Base-by-base conservation (phyloP, 257 asterid genomes). In the Lycium ferocissimum region DNA sequence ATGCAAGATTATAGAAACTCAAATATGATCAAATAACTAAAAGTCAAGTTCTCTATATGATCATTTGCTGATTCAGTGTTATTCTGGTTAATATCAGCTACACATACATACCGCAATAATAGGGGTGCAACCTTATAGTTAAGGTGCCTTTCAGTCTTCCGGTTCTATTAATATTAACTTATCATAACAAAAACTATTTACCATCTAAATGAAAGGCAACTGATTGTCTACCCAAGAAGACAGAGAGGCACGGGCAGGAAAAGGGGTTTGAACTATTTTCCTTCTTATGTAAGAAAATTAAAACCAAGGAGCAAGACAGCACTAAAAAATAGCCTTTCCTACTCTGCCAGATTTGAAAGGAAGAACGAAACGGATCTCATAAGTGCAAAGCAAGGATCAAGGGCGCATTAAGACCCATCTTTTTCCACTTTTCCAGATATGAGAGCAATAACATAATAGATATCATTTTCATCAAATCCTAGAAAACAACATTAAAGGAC, bases 391-490 rank as follows among this genome's bases (percentile, higher is more conserved):
- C n/a, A 47, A 73, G 9, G 81, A 75, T 20, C 43, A 22, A 22
- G 53, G 78, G 78, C 35, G n/a, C 45, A 75, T 12, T 49, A 49
- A 7, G 47, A 75, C 17, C 81, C 62, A 75, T 51, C 62, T 13
- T 22, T 12, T 3, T 49, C 12, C 57, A 2, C 81, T 75, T 20
- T 49, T 47, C 22, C 45, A 5, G 81, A 49, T 20, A 47, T 37
- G 4, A 53, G 59, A 75, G 78, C 53, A 49, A 75, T 26, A 49
- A 35, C 58, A 75, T 47, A 75, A 75, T 7, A 49, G 61, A 6
- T 75, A 12, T 75, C 81, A 75, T 49, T 49, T 49, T 49, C 81
- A 75, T 75, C 56, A 75, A 49, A 75, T 75, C 62, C 81, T 22
- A 49, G 38, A 43, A 75, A 75, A 75, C 59, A 73, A 73, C 61